Percentiles rank a stretch among this genome's conserved stretches.
phyloP scores from a whole-genome alignment of 2,329 filamentous ascomycete species.

The Ascochyta koolunga region DNA sequence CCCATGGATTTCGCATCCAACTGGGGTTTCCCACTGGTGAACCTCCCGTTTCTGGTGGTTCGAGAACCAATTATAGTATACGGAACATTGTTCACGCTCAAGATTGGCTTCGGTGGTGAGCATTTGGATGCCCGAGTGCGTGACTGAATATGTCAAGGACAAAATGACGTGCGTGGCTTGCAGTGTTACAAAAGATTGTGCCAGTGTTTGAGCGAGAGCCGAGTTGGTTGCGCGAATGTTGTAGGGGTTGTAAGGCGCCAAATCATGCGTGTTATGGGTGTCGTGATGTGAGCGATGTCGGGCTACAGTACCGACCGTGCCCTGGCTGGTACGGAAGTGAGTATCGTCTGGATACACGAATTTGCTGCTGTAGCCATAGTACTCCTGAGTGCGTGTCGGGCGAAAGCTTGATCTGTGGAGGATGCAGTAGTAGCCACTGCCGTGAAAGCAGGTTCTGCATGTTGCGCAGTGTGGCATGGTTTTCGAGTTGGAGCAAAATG shows the following conservation, averaged over 20 bases:
- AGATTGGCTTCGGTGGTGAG: constrained; percentile 26
- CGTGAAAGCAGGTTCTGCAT: constrained; percentile 16
- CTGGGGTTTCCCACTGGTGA: constrained; percentile 20
- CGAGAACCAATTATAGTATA: constrained; percentile 25
- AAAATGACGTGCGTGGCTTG: constrained; percentile 21
- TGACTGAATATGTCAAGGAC: constrained; percentile 19
- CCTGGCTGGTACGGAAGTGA: constrained; percentile 7
- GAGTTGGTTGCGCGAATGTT: background rate
- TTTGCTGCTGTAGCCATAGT: constrained; percentile 7
- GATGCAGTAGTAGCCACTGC: constrained; percentile 20
- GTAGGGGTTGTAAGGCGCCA: background rate
- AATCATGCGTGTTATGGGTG: background rate
- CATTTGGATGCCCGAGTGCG: constrained; percentile 12
- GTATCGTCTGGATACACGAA: constrained; percentile 7
- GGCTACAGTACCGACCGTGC: background rate
- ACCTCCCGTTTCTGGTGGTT: constrained; percentile 13
- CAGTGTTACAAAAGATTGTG: constrained; percentile 17
- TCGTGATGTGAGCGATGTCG: constrained; percentile 1
- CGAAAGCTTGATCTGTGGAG: constrained; percentile 12
- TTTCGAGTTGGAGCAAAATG: background rate
- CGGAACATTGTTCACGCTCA: constrained; percentile 28
- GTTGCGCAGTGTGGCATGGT: constrained; percentile 20
- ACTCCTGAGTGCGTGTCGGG: background rate
- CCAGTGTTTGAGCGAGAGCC: constrained; percentile 2
- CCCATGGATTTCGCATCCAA: constrained; percentile 25